Base-by-base conservation (phyloP, 352 stramenopile species). In the Phytophthora pini region DNA sequence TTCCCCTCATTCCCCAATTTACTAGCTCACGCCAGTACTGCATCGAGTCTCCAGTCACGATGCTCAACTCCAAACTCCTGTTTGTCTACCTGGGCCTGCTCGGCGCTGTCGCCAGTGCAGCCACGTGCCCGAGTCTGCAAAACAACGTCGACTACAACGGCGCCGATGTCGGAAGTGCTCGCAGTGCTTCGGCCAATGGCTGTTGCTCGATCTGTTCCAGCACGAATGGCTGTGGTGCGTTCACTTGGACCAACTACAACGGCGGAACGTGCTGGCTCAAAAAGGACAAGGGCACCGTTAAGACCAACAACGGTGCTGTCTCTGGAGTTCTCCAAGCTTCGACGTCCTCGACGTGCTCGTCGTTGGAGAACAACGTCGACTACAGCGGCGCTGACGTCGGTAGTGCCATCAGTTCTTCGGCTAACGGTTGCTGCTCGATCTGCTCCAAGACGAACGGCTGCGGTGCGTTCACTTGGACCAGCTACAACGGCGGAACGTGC, bases 61-160 rank as follows among this genome's bases (percentile, higher is more conserved):
- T 58, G 38, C 26, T 40, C n/a, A 48, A 27, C 27, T 39, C 38
- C 13, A 58, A 49, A 48, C 24, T 58, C 38, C 40, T 49, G 8
- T 31, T 43, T 17, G 17, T 39, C 27, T 48, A 58, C 26, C 36
- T 41, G 15, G 51, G 24, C 17, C 13, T 58, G 13, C 38, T 58
- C 27, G 36, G 38, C 26, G 26, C 38, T 24, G 38, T 58, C 51
- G 47, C 51, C 13, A 29, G 20, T 17, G 24, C 51, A 6, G 51
- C 38, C 13, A 43, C 15, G n/a, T 43, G 38, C n/a, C n/a, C 38
- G 15, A 43, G 5, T 43, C 38, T 43, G 38, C 13, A 43, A 8
- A 43, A 9, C 38, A 43, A 43, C 38, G 15, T 43, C 15, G 38
- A 43, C 38, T 43, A 43, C 38, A 43, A 13, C n/a, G 38, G 38